Evolutionary conservation across 2,329 filamentous ascomycete genomes (phyloP), one percentile per base, ranked within the genome.

Genomic region (Monilinia polystroma): DNA sequence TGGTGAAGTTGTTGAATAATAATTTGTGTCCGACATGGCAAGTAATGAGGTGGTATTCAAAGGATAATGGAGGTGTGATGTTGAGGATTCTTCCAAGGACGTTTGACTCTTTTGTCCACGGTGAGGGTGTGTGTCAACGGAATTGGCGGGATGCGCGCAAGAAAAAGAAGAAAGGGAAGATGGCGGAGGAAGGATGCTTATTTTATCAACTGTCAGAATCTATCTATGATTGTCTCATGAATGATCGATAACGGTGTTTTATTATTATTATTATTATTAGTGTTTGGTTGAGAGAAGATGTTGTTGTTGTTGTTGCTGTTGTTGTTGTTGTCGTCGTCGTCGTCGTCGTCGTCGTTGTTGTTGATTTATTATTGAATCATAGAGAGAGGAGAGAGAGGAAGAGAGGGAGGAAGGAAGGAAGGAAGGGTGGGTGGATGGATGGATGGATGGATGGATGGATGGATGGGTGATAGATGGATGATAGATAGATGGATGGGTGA

Each of bases 1-100:
- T 55, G 73, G 72, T 23, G 75, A 72, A 12, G 45, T 70, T 47
- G 70, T 66, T 49, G 72, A 53, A 66, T 72, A 73, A 57, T 69
- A 70, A 38, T 58, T 70, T 12, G 72, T 51, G 56, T 75, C 72
- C 26, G 72, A 62, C 73, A 74, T 74, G 14, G 66, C 65, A 12
- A 63, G 60, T 62, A 23, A 18, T 49, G 51, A 43, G 56, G 23
- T 43, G 35, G 49, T n/a, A 29, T 43, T 43, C 18, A 16, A 38
- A 41, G 47, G 35, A 51, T 45, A n/a, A 45, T 45, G 11, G 41
- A 41, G 14, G 11, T 23, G 43, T 38, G 29, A 49, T 6, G 47
- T 49, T 45, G 54, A 58, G 23, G 23, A 43, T 49, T 35, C 6
- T 35, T 35, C 32, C 4, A 35, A 29, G 8, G 45, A 18, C 45